Conservation (phyloP, 768 basidiomycete species). For the Omphalotus guepiniiformis region DNA sequence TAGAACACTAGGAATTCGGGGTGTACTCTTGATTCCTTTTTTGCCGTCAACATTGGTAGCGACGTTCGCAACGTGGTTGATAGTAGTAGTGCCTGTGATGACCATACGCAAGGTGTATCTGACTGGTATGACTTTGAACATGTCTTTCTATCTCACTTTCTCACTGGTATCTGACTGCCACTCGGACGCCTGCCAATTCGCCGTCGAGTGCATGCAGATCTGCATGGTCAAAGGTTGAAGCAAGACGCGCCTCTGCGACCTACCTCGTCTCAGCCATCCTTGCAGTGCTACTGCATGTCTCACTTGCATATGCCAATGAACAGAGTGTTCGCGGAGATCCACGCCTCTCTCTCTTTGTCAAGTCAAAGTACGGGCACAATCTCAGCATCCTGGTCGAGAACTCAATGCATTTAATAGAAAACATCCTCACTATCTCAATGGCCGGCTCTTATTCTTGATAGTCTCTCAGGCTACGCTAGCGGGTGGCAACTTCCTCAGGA, state of each 20-base stretch:
- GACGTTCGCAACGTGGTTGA: slow-evolving; percentile 42
- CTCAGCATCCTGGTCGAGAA: not conserved
- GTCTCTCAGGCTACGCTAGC: slow-evolving; percentile 49
- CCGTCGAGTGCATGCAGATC: slow-evolving; percentile 44
- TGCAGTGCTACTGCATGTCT: slow-evolving; percentile 39
- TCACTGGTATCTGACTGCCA: slow-evolving; percentile 27
- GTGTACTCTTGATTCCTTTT: slow-evolving; percentile 33
- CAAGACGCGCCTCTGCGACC: slow-evolving; percentile 37
- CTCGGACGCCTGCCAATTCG: slow-evolving; percentile 45
- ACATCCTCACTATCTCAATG: slow-evolving; percentile 72
- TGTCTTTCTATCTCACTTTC: not conserved
- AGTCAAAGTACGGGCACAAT: slow-evolving; percentile 48
- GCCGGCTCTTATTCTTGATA: slow-evolving; percentile 57
- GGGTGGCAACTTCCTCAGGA: slow-evolving; percentile 46
- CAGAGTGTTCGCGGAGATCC: slow-evolving; percentile 29
- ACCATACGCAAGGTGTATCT: slow-evolving; percentile 57
- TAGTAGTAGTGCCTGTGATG: slow-evolving; percentile 51
- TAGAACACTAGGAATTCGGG: slow-evolving; percentile 23
- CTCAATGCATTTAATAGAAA: slow-evolving; percentile 40
- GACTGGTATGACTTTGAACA: slow-evolving; percentile 35
- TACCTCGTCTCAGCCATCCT: slow-evolving; percentile 46
- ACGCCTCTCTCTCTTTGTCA: slow-evolving; percentile 54
- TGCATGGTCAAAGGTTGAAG: slow-evolving; percentile 44
- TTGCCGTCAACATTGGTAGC: slow-evolving; percentile 39
- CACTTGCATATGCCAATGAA: slow-evolving; percentile 32